Base-by-base conservation (phyloP, 441 rosid genomes). In the Francoa sonchifolia region DNA sequence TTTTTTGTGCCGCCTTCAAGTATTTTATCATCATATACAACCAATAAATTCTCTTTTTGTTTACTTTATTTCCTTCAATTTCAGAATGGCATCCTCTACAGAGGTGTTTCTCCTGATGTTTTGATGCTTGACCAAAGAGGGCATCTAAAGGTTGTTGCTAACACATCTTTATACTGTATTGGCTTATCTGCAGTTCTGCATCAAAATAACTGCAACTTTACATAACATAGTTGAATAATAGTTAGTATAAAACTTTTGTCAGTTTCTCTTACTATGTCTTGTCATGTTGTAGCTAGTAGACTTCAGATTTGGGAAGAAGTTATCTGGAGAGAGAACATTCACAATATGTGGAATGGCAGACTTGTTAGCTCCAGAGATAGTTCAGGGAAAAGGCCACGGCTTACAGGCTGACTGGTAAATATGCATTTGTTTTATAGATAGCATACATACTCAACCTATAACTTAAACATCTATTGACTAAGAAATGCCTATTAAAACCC, bases 351-450 rank as follows among this genome's bases (percentile, higher is more conserved):
- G 96, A 54, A 85, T 71, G 82, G 73, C 75, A 8, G 93, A 85
- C 68, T 82, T 63, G 33, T 69, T 82, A 59, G 80, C 98, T 49
- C 98, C 98, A 3, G 98, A 89, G 71, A 76, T 82, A 23, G 73
- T 89, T 45, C 86, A 79, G 67, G 98, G 98, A 47, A 79, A 65
- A 51, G 96, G 93, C 53, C 98, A 85, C 41, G 89, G 87, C 66
- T 51, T 80, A 22, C 62, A 85, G 20, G 90, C 81, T 34, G 98
- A 85, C 65, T 82, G 98, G 96, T 89, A 77, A 44, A 30, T 5
- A 21, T 35, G 16, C 52, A 26, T 4, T 25, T 15, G 18, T 21
- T 8, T 52, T 23, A 22, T 34, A 33, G 23, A 23, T 21, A 8
- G 19, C 11, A 19, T 39, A 34, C 28, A 4, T 18, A 12, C 46